These are phyloP conservation scores for Gossypium rotundifolium DNA, from an alignment of 345 rosid genomes.

Conservation along the genomic window DNA sequence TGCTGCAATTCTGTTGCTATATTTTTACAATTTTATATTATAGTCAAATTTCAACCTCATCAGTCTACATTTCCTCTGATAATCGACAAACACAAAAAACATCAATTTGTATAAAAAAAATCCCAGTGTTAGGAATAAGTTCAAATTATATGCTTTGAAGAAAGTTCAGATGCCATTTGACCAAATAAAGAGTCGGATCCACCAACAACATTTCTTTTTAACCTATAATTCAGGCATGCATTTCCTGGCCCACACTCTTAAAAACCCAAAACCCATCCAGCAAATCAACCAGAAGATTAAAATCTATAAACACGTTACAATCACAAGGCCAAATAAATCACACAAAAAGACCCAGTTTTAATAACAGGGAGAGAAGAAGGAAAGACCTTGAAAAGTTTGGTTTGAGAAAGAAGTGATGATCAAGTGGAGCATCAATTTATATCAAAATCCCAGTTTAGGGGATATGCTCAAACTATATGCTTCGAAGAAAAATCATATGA, in stretches of 20 bases:
- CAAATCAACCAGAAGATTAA: constrained; percentile 10
- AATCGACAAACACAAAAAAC: background rate
- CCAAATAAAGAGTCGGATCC: constrained; percentile 2
- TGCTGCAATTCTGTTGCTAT: background rate
- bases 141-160: constrained; percentile 1
- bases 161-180: background rate
- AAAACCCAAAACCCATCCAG: constrained; percentile 12
- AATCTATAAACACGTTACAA: constrained; percentile 6
- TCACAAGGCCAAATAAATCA: background rate
- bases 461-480: background rate
- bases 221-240: constrained; percentile 9
- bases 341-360: background rate
- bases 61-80: constrained; percentile 8
- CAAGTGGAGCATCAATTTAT: constrained; percentile 22
- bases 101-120: background rate
- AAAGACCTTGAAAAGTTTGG: constrained; percentile 54
- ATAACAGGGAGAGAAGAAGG: background rate
- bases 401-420: constrained; percentile 48
- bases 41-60: background rate
- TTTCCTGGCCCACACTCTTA: constrained; percentile 6
- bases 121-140: background rate
- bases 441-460: background rate
- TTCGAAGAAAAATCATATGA: background rate
- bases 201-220: no score
- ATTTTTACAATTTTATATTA: background rate